Evolutionary conservation across 169 alveolate species (phyloP).

Genomic region (Pseudocohnilembus persalinus): DNA sequence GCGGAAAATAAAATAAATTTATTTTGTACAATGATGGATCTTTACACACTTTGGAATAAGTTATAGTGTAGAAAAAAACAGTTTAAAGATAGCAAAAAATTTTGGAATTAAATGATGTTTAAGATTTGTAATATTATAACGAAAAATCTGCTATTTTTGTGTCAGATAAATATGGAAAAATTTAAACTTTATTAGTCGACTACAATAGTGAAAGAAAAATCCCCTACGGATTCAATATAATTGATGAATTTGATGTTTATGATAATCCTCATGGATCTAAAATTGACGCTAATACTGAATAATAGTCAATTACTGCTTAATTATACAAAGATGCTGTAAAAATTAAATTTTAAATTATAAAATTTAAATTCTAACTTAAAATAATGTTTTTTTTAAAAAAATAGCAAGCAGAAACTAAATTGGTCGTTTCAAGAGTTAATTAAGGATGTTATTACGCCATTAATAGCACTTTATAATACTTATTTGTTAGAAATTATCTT

Average conservation of each 20-base stretch:
- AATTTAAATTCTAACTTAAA: background rate
- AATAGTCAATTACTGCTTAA: background rate
- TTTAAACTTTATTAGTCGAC: conserved; percentile 12
- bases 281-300: conserved; percentile 1
- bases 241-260: conserved; percentile 46
- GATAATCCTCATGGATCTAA: conserved; percentile 54
- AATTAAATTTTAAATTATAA: background rate
- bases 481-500: conserved; percentile 22
- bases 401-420: conserved; percentile 1
- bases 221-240: conserved; percentile 35
- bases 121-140: conserved; percentile 8
- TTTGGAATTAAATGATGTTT: conserved; percentile 38
- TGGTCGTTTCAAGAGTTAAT: conserved; percentile 12
- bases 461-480: conserved; percentile 5
- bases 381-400: background rate
- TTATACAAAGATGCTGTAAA: conserved; percentile 11
- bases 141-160: conserved; percentile 25
- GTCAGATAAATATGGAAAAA: conserved; percentile 5
- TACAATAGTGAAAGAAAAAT: conserved; percentile 23
- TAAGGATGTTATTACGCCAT: conserved; percentile 12
- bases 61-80: conserved; percentile 26
- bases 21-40: conserved; percentile 31
- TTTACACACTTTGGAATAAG: conserved; percentile 32
- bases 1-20: conserved; percentile 27
- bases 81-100: conserved; percentile 32